Base-by-base conservation (phyloP, 768 basidiomycete genomes). In the Phallus indusiatus region DNA sequence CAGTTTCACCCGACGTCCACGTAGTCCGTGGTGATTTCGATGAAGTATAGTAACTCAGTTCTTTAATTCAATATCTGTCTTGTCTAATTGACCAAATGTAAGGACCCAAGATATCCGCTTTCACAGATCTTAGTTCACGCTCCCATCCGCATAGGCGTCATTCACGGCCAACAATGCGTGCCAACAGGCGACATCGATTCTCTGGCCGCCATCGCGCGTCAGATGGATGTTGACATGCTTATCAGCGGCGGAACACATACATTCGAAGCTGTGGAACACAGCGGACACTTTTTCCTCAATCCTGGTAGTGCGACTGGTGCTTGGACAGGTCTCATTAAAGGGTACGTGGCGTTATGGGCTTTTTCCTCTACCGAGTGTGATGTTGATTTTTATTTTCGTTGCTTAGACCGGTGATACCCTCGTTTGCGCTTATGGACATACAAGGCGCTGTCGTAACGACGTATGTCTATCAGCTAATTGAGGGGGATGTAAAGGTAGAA, bases 181-280 rank as follows among this genome's bases (percentile, higher is more conserved):
- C 95, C 96, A 1, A 84, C 86, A 0, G 96, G 94, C 14, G 94
- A 96, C 69, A 77, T 93, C 2, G 93, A 96, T 67, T 85, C 90
- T n/a, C 78, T 98, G 47, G 85, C 83, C 55, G 80, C 90, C 2
- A 81, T 94, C 56, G 93, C 94, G 16, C 75, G 95, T 37, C 92
- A 94, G 73, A 92, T 99, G 90, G 95, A 98, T 69, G 96, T 97
- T 3, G 96, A 99, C 67, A 92, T 99, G 0, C 77, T 98, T 36
- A 74, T 98, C 20, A 90, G 87, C 1, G 96, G 96, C 0, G 93
- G 93, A 66, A 98, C 96, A 0, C 94, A 97, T 72, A 94, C 91
- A 28, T 97, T 98, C 73, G 92, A 96, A 72, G 94, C 94, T 21
- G 84, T 92, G 61, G 94, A 95, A 68, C 85, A 87, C 66, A 92